phyloP scores from a whole-genome alignment of 1,284 basidiomycete species.

The Apiotrichum gracile region DNA sequence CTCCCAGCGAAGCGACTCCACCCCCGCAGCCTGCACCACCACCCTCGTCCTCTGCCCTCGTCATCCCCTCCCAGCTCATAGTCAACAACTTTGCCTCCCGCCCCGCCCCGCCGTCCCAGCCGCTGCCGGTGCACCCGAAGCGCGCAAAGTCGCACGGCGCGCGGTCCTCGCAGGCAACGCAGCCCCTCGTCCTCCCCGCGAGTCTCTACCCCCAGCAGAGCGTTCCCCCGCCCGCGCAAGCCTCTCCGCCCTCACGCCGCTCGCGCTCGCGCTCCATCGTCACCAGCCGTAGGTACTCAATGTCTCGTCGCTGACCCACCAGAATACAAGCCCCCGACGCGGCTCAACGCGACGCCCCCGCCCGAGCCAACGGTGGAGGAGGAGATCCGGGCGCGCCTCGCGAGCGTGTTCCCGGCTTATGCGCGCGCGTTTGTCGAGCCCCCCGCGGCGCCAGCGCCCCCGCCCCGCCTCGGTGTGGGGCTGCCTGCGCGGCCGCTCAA shows the following conservation, averaged over 20 bases:
- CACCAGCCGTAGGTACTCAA: not conserved
- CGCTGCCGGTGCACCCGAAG: not conserved
- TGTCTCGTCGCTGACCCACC: not conserved
- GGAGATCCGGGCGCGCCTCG: not conserved
- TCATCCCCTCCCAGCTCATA: no score
- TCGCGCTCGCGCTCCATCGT: not conserved
- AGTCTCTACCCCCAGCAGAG: not conserved
- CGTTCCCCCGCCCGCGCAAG: not conserved
- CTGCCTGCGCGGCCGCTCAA: not conserved
- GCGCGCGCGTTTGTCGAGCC: not conserved
- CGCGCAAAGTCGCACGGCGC: not conserved
- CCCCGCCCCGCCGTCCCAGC: no score
- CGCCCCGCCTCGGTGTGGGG: not conserved
- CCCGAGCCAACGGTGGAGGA: not conserved
- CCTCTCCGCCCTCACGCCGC: not conserved
- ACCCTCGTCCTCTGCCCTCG: no score
- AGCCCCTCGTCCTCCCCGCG: not conserved
- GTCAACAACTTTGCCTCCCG: no score
- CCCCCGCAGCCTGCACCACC: no score
- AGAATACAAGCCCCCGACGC: slow-evolving; percentile 5
- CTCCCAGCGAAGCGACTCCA: no score
- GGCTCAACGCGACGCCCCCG: slow-evolving; percentile 4
- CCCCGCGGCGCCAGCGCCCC: not conserved
- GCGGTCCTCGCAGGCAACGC: not conserved
- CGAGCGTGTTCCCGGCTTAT: not conserved